Evolutionary conservation across 257 asterid species (phyloP).

Genomic region (Capsicum rhomboideum): DNA sequence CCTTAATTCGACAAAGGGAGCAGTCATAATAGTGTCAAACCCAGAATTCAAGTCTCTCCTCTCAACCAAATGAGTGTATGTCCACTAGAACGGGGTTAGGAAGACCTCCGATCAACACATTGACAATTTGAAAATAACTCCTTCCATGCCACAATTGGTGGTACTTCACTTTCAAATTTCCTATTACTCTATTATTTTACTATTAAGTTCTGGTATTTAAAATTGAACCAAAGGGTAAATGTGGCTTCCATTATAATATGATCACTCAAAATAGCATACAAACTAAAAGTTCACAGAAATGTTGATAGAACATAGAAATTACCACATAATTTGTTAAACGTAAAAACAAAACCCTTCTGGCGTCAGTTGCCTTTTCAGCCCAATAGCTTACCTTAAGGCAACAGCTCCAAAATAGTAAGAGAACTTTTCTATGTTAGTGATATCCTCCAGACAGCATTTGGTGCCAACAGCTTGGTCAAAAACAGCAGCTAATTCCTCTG

Average conservation of each 20-base stretch:
- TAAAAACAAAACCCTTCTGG: neutral
- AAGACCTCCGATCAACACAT: neutral
- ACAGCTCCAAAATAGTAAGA: slow-evolving; percentile 65
- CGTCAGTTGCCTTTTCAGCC: neutral
- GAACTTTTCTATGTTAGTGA: slow-evolving; percentile 49
- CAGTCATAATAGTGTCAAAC: neutral
- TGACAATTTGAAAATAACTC: neutral
- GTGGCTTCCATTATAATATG: neutral
- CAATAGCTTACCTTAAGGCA: slow-evolving; percentile 55
- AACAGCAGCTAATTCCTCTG: slow-evolving; percentile 51
- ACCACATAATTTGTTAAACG: neutral
- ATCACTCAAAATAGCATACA: neutral
- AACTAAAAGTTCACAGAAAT: neutral
- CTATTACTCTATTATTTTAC: neutral
- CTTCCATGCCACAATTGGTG: neutral
- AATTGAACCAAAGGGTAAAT: neutral
- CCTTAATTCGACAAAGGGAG: neutral
- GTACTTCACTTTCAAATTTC: neutral
- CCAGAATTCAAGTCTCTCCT: neutral
- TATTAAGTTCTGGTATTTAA: neutral
- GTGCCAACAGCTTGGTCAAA: slow-evolving; percentile 59
- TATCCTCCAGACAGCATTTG: slow-evolving; percentile 44
- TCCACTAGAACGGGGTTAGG: neutral
- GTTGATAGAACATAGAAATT: neutral
- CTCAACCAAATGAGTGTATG: neutral